phyloP scores from a whole-genome alignment of 192 early-diverging fungal species.

The Rhizophagus clarus region DNA sequence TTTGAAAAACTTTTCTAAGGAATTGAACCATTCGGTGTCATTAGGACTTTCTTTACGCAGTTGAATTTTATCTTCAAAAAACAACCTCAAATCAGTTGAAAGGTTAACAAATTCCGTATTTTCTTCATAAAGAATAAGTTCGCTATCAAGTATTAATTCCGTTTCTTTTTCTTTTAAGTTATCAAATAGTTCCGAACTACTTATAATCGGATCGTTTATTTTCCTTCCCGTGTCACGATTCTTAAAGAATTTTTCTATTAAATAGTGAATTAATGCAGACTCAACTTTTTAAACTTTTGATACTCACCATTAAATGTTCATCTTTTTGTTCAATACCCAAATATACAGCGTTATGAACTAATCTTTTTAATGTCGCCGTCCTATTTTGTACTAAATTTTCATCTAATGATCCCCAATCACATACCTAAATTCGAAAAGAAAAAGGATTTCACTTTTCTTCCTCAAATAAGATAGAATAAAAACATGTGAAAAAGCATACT shows the following conservation, averaged over 20 bases:
- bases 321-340: constrained; percentile 23
- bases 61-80: constrained; percentile 25
- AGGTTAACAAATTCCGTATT: not conserved
- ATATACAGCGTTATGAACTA: not conserved
- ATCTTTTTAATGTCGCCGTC: constrained; percentile 2
- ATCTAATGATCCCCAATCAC: constrained; percentile 27
- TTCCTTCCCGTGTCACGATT: no score
- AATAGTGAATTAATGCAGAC: no score
- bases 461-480: not conserved
- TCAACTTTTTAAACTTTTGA: no score
- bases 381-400: constrained; percentile 2
- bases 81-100: not conserved
- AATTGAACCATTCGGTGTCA: constrained; percentile 10
- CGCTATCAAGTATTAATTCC: no score
- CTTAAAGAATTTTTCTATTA: no score
- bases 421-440: not conserved
- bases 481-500: not conserved
- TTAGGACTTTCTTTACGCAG: not conserved
- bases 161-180: no score
- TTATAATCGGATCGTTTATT: no score
- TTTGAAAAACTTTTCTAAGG: constrained; percentile 17
- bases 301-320: not conserved
- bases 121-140: not conserved
- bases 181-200: no score
- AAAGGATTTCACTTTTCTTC: not conserved